These are phyloP conservation scores for Avena atlantica DNA, from an alignment of 176 grass and related monocot species.

Conservation along the genomic window DNA sequence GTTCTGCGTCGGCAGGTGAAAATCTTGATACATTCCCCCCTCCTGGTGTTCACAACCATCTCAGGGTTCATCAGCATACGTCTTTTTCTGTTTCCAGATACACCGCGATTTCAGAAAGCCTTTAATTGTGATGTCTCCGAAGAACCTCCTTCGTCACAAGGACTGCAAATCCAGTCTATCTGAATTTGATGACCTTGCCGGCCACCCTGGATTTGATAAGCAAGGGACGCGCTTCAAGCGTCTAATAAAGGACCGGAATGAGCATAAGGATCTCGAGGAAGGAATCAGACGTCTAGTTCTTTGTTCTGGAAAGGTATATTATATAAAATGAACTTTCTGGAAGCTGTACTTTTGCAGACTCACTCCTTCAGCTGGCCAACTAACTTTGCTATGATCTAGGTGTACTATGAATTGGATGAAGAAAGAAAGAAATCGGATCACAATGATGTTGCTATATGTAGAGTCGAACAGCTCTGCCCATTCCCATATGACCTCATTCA, in stretches of 20 bases:
- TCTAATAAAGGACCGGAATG: conserved; percentile 86
- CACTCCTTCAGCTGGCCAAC: not conserved
- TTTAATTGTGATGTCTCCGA: conserved; percentile 91
- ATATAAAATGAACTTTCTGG: not conserved
- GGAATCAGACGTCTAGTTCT: conserved; percentile 85
- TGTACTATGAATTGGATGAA: conserved; percentile 97
- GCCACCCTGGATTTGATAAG: conserved; percentile 94
- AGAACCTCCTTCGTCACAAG: conserved; percentile 95
- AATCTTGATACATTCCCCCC: conserved; percentile 2
- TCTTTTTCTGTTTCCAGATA: conserved; percentile 59
- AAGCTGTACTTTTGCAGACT: not conserved
- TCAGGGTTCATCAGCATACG: conserved; percentile 31
- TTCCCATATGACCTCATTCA: conserved; percentile 93
- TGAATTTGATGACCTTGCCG: conserved; percentile 93
- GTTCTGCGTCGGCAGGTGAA: conserved; percentile 86
- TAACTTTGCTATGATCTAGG: conserved; percentile 48
- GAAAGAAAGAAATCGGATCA: conserved; percentile 70
- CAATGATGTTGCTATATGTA: conserved; percentile 91
- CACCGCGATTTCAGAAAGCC: conserved; percentile 96
- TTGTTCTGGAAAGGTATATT: conserved; percentile 87
- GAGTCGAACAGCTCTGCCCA: conserved; percentile 94
- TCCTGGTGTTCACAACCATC: conserved; percentile 1
- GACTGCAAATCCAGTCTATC: conserved; percentile 96
- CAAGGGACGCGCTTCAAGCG: conserved; percentile 98
- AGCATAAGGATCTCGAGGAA: conserved; percentile 83